These are phyloP conservation scores for Candida anutae DNA, from an alignment of 1,139 yeast genomes.

Conservation along the genomic window DNA sequence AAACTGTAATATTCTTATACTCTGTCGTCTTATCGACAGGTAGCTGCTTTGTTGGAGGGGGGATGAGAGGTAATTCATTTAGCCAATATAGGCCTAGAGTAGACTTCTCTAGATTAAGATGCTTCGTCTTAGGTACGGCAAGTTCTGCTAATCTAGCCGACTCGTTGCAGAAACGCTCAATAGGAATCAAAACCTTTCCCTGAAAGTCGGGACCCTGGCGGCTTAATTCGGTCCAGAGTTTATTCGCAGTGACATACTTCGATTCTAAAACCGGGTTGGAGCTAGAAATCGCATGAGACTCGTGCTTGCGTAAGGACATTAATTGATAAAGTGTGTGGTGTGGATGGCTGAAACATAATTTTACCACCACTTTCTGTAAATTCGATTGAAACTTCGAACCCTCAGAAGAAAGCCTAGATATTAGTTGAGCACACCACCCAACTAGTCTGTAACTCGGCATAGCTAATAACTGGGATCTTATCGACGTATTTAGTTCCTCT, in stretches of 20 bases:
- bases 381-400: conserved; percentile 45
- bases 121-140: conserved; percentile 28
- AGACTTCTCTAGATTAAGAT: conserved; percentile 27
- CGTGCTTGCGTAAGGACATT: conserved; percentile 47
- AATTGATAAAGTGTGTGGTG: conserved; percentile 68
- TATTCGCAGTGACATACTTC: conserved; percentile 45
- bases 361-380: conserved; percentile 41
- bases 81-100: conserved; percentile 53
- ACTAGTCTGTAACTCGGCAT: conserved; percentile 58
- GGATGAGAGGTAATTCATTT: conserved; percentile 41
- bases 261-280: conserved; percentile 30
- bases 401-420: conserved; percentile 59
- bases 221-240: conserved; percentile 31
- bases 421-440: conserved; percentile 78
- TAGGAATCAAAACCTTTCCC: conserved; percentile 23
- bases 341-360: conserved; percentile 60
- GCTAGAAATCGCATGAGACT: conserved; percentile 19
- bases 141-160: conserved; percentile 45
- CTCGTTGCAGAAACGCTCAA: conserved; percentile 44
- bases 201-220: conserved; percentile 10
- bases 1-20: conserved; percentile 43
- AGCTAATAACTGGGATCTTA: conserved; percentile 21
- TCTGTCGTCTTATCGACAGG: conserved; percentile 34
- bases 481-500: conserved; percentile 27
- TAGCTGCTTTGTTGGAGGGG: conserved; percentile 60